A percentile compares a stretch with the other conserved stretches of the same genome.
phyloP scores from a whole-genome alignment of 768 basidiomycete genomes.

The Tremella yokohamensis region DNA sequence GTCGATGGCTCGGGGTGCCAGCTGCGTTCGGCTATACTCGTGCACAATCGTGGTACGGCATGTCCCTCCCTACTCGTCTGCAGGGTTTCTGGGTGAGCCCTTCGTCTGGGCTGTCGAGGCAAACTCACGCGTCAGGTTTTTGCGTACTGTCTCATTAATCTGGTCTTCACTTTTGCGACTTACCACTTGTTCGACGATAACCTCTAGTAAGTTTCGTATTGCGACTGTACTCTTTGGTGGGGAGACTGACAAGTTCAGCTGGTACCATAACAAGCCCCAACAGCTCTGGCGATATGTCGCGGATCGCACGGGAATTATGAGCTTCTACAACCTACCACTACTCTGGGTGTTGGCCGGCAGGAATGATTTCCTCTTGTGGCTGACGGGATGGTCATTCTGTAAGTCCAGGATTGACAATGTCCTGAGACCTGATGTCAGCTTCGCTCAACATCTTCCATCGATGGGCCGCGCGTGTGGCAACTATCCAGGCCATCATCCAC shows the following conservation, averaged over 20 bases:
- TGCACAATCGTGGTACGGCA: conserved; percentile 17
- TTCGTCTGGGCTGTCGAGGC: neutral
- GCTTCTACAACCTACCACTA: conserved; percentile 32
- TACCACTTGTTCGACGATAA: conserved; percentile 28
- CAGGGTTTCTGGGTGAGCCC: conserved; percentile 25
- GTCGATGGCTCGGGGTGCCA: conserved; percentile 16
- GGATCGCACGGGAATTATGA: conserved; percentile 34
- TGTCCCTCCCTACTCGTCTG: conserved; percentile 21
- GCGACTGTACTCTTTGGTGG: neutral
- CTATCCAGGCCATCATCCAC: conserved; percentile 27
- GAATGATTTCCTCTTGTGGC: conserved; percentile 33
- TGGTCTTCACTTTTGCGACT: conserved; percentile 19
- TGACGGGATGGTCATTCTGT: conserved; percentile 36
- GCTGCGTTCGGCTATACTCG: conserved; percentile 27
- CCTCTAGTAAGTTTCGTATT: conserved; percentile 19
- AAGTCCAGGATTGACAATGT: neutral
- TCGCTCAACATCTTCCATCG: conserved; percentile 29
- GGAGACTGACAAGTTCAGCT: conserved; percentile 7
- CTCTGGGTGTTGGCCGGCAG: conserved; percentile 31
- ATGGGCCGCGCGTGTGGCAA: conserved; percentile 20
- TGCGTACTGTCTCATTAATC: conserved; percentile 22
- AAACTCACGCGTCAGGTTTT: conserved; percentile 20
- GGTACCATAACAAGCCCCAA: conserved; percentile 1
- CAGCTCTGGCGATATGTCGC: conserved; percentile 22
- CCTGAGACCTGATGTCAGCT: conserved; percentile 7